Base-by-base conservation (phyloP, 2,329 filamentous ascomycete genomes). In the Plectosphaerella plurivora region DNA sequence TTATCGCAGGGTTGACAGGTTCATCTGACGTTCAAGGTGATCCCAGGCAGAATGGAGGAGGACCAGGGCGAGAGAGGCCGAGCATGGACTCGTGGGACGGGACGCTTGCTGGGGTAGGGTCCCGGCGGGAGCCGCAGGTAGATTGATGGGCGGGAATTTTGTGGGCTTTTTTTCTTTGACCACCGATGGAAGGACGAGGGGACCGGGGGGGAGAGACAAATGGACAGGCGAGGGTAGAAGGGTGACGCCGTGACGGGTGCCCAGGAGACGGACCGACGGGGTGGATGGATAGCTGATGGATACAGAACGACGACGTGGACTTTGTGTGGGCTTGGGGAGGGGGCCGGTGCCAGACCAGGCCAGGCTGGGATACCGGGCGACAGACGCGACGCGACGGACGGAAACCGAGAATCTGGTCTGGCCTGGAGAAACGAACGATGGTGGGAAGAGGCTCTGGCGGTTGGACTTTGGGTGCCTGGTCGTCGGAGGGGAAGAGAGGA, bases 91-190 rank as follows among this genome's bases (percentile, higher is more conserved):
- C 11, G 22, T 46, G 44, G 25, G 22, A 28, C 8, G 44, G 16
- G 44, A 28, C 44, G 44, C 22, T 25, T 25, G 22, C 44, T n/a
- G 44, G 44, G 44, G 47, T 39, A 25, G 16, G 47, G 35, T 36
- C 47, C 36, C 35, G 47, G 35, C 47, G 47, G 36, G 35, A 49
- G 47, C 47, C 47, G 47, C 47, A 49, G 35, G 47, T 49, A 49
- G 36, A 49, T 49, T 49, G 47, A 36, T 36, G 39, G 37, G 39
- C 20, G 37, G 25, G 47, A 22, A 42, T 18, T 16, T 39, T 49
- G 47, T 49, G 47, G 47, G 12, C 39, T 49, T 39, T 25, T 28
- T 22, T 14, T 25, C 24, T 47, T 22, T 12, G 28, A 33, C 28
- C 11, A 12, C 8, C 28, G 28, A 33, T 9, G 28, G 28, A 28